Evolutionary conservation across 2,329 filamentous ascomycete genomes (phyloP), one percentile per base, ranked within the genome.

Genomic region (Acrocalymma vagum): DNA sequence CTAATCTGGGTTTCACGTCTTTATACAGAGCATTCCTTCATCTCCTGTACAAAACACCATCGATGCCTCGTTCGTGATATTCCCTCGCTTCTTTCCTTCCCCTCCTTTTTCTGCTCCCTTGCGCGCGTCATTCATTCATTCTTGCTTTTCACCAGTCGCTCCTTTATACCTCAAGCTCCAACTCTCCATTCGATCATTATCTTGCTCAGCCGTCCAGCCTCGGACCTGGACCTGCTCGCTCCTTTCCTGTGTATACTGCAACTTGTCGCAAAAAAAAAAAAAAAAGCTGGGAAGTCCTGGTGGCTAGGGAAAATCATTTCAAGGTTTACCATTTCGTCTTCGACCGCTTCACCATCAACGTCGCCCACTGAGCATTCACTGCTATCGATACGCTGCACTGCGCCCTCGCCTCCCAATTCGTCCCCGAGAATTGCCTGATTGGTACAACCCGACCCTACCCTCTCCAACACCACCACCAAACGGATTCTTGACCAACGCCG

Each of bases 21-120:
- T 59, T 55, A 57, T 63, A 58, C 56, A 57, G 55, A 62, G 57
- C 62, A 66, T 67, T 64, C 63, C 63, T 69, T 69, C 65, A 69
- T 66, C 57, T 66, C 62, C 60, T 53, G 44, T 55, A 46, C 53
- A 58, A 58, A 59, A 58, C 56, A 60, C 50, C 46, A 48, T 52
- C 48, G 50, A 45, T 47, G 45, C 49, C 42, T 29, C 34, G 27
- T 33, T 56, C 42, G 50, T 63, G 55, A 53, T 62, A 63, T 53
- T 54, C 54, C 45, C 53, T 56, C 45, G 44, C 48, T 51, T 54
- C 43, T 51, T 44, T 55, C 50, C 46, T 48, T 42, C 46, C 38
- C 48, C 51, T 49, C 36, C 44, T 36, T 15, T 29, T 48, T 42
- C 29, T 41, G 38, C 47, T 53, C 52, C 49, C 51, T 46, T 51